A percentile compares a stretch with the other conserved stretches of the same genome.
phyloP scores from a whole-genome alignment of 306 rosid genomes.

The Benincasa hispida region DNA sequence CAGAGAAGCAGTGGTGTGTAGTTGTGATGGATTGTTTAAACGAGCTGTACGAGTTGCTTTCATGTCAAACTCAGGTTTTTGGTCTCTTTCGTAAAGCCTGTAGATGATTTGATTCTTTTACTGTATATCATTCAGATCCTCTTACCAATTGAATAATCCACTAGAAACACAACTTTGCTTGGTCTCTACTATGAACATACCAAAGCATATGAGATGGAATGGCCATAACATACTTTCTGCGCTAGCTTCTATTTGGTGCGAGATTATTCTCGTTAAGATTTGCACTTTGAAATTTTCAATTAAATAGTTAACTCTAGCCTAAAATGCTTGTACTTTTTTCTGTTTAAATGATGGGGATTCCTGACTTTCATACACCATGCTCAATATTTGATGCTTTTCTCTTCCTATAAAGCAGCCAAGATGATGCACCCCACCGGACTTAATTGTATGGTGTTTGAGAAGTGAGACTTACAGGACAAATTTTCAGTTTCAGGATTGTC shows the following conservation, averaged over 20 bases:
- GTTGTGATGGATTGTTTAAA: neutral
- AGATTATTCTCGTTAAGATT: neutral
- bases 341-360: neutral
- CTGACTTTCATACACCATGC: neutral
- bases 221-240: neutral
- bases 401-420: neutral
- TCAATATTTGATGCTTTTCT: neutral
- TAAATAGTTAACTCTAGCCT: neutral
- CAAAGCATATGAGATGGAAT: neutral
- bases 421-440: neutral
- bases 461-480: neutral
- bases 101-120: neutral
- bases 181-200: neutral
- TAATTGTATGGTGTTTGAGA: neutral
- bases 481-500: neutral
- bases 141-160: neutral
- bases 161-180: neutral
- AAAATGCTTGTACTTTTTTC: neutral
- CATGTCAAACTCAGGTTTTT: neutral
- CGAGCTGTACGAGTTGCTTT: neutral
- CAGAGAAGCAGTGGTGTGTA: neutral
- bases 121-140: neutral
- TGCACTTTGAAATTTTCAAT: neutral
- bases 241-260: neutral
- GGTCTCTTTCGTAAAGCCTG: neutral